Conservation (phyloP, 192 early-diverging fungal species). For the Coemansia sp. region DNA sequence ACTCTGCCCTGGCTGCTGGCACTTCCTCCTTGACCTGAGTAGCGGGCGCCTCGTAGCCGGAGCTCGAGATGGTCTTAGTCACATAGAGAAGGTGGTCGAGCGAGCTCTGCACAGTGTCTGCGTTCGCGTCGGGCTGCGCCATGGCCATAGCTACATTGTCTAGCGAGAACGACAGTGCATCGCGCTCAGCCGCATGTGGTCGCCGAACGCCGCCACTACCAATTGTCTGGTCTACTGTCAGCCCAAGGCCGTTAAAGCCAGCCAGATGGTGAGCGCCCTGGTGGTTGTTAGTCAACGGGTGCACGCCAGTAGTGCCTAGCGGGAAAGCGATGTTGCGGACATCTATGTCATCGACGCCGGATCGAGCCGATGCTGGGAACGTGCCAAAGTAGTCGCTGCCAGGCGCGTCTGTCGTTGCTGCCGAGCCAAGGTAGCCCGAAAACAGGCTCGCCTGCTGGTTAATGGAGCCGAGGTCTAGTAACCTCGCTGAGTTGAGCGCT, state of each 20-base stretch:
- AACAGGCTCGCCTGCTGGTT: constrained; percentile 4
- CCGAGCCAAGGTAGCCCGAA: constrained; percentile 19
- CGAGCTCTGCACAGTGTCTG: constrained; percentile 30
- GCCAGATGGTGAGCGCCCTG: not conserved
- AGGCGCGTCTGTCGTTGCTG: constrained; percentile 20
- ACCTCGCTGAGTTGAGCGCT: not conserved
- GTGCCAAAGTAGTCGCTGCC: constrained; percentile 29
- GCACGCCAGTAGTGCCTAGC: not conserved
- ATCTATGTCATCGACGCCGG: constrained; percentile 6
- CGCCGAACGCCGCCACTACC: not conserved
- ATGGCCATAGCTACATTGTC: constrained; percentile 48
- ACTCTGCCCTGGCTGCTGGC: not conserved
- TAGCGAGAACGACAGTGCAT: constrained; percentile 40
- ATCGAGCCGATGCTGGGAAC: constrained; percentile 1
- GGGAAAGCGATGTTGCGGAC: constrained; percentile 4
- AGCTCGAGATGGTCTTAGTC: constrained; percentile 25
- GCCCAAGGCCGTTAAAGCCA: not conserved
- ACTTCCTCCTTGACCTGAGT: not conserved
- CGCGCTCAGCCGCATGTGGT: constrained; percentile 2
- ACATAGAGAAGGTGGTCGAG: constrained; percentile 43
- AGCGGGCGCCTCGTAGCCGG: constrained; percentile 21
- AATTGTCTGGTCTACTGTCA: not conserved
- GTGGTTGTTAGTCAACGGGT: not conserved
- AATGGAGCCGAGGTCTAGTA: not conserved
- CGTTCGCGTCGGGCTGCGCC: constrained; percentile 19